A percentile compares a stretch with the other conserved stretches of the same genome.
Conservation (phyloP, 208 protist species). For the Trypanosoma brucei region DNA sequence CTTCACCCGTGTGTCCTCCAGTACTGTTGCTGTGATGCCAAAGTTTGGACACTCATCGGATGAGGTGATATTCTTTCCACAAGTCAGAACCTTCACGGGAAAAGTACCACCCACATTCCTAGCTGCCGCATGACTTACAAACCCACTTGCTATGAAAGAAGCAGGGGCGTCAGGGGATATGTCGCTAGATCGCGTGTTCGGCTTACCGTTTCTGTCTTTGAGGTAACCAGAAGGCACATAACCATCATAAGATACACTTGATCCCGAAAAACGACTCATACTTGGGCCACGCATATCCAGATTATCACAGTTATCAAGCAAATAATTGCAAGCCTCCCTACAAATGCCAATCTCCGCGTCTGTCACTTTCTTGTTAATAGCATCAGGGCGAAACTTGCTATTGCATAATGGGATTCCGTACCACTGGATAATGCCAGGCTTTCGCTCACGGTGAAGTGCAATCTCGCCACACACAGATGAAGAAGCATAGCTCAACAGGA, state of each 20-base stretch:
- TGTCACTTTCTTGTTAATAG: neutral
- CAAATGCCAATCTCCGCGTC: constrained; percentile 8
- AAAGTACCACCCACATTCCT: neutral
- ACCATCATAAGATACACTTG: too few species aligned
- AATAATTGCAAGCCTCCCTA: constrained; percentile 34
- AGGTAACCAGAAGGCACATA: too few species aligned
- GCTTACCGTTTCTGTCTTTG: too few species aligned
- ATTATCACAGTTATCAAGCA: constrained; percentile 55
- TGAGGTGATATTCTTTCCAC: constrained; percentile 14
- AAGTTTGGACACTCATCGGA: constrained; percentile 35
- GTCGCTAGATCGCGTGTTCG: too few species aligned
- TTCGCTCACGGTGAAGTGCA: constrained; percentile 48
- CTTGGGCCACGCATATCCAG: neutral
- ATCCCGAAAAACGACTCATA: too few species aligned
- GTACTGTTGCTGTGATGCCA: neutral
- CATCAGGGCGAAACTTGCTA: constrained; percentile 32
- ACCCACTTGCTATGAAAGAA: too few species aligned
- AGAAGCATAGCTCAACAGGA: neutral
- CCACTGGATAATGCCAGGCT: constrained; percentile 73
- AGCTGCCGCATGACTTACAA: too few species aligned
- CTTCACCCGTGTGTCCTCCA: constrained; percentile 4
- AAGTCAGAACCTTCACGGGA: constrained; percentile 1
- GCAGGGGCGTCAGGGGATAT: too few species aligned
- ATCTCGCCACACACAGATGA: constrained; percentile 46
- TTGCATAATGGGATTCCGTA: constrained; percentile 64